Evolutionary conservation across 495 filamentous ascomycete genomes (phyloP).

Genomic region (Beverwykella pulmonaria): DNA sequence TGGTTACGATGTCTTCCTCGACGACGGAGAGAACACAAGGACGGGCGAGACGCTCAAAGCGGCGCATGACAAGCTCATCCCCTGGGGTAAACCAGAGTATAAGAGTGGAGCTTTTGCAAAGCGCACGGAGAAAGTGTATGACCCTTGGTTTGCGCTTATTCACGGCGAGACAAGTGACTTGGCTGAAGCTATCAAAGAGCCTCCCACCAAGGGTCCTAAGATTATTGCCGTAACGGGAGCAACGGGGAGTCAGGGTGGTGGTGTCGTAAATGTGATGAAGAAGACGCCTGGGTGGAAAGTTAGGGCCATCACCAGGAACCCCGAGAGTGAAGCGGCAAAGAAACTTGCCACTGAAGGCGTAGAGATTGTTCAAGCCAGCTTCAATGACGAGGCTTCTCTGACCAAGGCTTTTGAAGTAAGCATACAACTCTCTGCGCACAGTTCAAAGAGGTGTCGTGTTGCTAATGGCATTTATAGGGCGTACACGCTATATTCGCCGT

Average conservation of each 20-base stretch:
- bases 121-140: constrained; percentile 17
- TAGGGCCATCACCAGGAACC: constrained; percentile 33
- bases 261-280: constrained; percentile 23
- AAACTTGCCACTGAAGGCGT: constrained; percentile 25
- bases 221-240: constrained; percentile 29
- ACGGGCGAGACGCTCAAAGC: no score
- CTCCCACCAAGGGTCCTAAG: constrained; percentile 1
- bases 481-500: constrained; percentile 32
- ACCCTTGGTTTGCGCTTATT: constrained; percentile 12
- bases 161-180: constrained; percentile 15
- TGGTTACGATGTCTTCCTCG: no score
- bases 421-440: background rate
- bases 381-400: constrained; percentile 30
- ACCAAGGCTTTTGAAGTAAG: constrained; percentile 33
- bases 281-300: constrained; percentile 25
- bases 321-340: constrained; percentile 30
- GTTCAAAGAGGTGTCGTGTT: no score
- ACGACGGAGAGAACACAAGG: no score
- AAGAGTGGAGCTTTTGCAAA: no score
- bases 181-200: background rate
- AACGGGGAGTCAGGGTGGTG: constrained; percentile 24
- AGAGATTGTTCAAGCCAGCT: constrained; percentile 30
- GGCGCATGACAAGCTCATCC: no score
- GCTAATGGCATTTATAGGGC: constrained; percentile 21
- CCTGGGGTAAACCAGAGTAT: no score